Evolutionary conservation across 1,284 basidiomycete genomes (phyloP).

Genomic region (Singerocomus rubriflavus): DNA sequence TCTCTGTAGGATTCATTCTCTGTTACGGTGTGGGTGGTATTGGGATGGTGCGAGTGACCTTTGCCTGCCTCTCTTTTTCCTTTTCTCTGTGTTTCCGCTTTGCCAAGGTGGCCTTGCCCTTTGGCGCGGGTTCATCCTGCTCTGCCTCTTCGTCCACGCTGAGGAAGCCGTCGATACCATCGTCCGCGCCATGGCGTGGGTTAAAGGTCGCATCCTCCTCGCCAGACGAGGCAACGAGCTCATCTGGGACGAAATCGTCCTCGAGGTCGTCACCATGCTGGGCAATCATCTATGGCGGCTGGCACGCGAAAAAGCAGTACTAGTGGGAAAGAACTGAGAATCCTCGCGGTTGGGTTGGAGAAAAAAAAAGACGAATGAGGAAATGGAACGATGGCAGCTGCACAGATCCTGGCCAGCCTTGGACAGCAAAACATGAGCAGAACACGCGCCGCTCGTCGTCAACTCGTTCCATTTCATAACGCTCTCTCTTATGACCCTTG

Average conservation of each 20-base stretch:
- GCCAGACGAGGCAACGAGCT: conserved; percentile 57
- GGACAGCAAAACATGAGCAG: conserved; percentile 29
- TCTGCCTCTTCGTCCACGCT: conserved; percentile 44
- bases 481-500: conserved; percentile 8
- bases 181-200: conserved; percentile 36
- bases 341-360: not conserved
- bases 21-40: conserved; percentile 14
- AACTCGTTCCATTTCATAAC: conserved; percentile 1
- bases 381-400: not conserved
- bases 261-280: conserved; percentile 71
- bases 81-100: conserved; percentile 73
- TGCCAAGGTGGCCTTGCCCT: conserved; percentile 33
- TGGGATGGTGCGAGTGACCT: conserved; percentile 40
- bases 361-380: conserved; percentile 10
- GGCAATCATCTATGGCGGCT: conserved; percentile 32
- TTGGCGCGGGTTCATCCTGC: conserved; percentile 30
- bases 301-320: not conserved
- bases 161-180: conserved; percentile 40
- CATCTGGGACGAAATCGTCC: conserved; percentile 76
- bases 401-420: not conserved
- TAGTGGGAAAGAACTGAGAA: not conserved
- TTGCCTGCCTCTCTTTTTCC: conserved; percentile 64
- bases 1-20: conserved; percentile 43
- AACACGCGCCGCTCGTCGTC: conserved; percentile 19
- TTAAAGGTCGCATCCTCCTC: conserved; percentile 51